These are phyloP conservation scores for Amanita molliuscula DNA, from an alignment of 768 basidiomycete genomes.

Conservation along the genomic window DNA sequence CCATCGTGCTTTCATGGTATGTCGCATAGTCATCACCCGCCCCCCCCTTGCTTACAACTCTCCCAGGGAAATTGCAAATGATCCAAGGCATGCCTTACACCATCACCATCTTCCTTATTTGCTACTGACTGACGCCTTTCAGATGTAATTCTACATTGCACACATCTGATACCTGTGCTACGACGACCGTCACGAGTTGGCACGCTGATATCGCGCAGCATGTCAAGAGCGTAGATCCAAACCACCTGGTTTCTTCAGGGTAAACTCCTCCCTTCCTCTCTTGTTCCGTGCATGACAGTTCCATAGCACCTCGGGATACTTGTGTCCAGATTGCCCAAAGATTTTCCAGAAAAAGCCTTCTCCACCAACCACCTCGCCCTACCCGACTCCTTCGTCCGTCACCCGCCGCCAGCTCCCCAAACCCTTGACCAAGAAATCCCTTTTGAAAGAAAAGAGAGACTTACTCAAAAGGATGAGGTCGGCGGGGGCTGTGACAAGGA, in stretches of 20 bases:
- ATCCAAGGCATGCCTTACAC: slow-evolving; percentile 37
- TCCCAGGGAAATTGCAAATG: slow-evolving; percentile 56
- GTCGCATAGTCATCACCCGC: slow-evolving; percentile 7
- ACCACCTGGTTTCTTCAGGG: slow-evolving; percentile 59
- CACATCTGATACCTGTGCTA: slow-evolving; percentile 30
- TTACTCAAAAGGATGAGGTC: slow-evolving; percentile 34
- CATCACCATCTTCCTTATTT: not conserved
- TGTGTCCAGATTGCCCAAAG: slow-evolving; percentile 48
- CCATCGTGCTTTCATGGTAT: slow-evolving; percentile 44
- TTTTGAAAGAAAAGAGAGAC: slow-evolving; percentile 39
- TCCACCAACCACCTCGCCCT: slow-evolving; percentile 26
- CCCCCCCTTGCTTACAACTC: not conserved
- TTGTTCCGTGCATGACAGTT: not conserved
- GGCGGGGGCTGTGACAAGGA: slow-evolving; percentile 18
- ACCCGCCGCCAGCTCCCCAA: slow-evolving; percentile 24
- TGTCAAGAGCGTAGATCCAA: slow-evolving; percentile 40
- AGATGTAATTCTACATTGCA: slow-evolving; percentile 51
- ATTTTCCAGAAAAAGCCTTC: slow-evolving; percentile 27
- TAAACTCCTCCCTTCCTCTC: slow-evolving; percentile 16
- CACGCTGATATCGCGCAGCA: slow-evolving; percentile 34
- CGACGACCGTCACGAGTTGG: slow-evolving; percentile 48
- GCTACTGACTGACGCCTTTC: slow-evolving; percentile 4
- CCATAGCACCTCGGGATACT: slow-evolving; percentile 41
- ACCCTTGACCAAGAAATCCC: slow-evolving; percentile 34
- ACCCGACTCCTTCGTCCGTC: slow-evolving; percentile 29